Conservation (phyloP, 2,329 filamentous ascomycete genomes). For the Bisporella sp. region DNA sequence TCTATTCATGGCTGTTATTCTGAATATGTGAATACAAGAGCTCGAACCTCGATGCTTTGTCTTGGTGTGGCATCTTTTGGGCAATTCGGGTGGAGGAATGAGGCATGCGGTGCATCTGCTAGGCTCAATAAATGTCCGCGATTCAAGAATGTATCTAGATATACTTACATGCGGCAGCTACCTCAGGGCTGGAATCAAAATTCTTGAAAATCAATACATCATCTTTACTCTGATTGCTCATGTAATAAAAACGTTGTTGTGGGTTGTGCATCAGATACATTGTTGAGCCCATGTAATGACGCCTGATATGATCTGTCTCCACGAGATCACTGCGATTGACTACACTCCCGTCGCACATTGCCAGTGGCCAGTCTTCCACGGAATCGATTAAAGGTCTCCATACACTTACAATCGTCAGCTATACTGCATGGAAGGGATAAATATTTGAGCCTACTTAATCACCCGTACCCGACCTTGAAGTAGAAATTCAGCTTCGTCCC, state of each 20-base stretch:
- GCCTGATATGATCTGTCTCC: slow-evolving; percentile 5
- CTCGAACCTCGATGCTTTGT: neutral
- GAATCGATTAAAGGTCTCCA: slow-evolving; percentile 3
- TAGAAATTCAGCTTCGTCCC: slow-evolving; percentile 1
- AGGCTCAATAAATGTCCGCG: no score
- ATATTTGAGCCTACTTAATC: slow-evolving; percentile 4
- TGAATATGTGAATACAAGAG: neutral
- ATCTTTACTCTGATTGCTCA: slow-evolving; percentile 2
- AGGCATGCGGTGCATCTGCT: neutral
- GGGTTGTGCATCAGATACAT: slow-evolving; percentile 3
- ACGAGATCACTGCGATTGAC: slow-evolving; percentile 2
- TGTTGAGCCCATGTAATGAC: slow-evolving; percentile 7
- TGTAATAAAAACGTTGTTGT: slow-evolving; percentile 6
- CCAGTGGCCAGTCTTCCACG: slow-evolving; percentile 7
- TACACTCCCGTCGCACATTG: slow-evolving; percentile 9
- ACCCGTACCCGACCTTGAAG: slow-evolving; percentile 2
- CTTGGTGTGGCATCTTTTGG: neutral
- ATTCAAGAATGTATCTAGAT: neutral
- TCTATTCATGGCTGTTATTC: no score
- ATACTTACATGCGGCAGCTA: neutral
- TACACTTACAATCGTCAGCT: slow-evolving; percentile 1
- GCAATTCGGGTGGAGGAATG: neutral
- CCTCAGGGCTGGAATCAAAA: slow-evolving; percentile 1
- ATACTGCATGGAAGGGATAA: neutral
- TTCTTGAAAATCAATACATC: slow-evolving; percentile 10